Base-by-base conservation (phyloP, 176 grass and related monocot species). In the Triticum turgidum region DNA sequence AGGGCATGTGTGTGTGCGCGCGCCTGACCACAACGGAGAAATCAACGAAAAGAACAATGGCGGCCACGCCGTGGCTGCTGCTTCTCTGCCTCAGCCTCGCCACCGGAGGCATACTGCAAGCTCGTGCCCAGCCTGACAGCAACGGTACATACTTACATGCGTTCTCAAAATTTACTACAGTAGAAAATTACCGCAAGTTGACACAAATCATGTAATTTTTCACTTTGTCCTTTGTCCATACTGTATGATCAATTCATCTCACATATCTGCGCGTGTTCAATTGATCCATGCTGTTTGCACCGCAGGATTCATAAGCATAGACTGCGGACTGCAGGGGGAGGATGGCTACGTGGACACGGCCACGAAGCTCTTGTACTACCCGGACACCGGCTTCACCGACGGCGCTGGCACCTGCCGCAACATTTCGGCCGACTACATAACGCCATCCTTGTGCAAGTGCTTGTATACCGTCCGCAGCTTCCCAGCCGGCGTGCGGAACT, bases 221-320 rank as follows among this genome's bases (percentile, higher is more conserved):
- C 49, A 52, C 14, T 52, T 17, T 52, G 49, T 52, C 49, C 14
- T 6, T 30, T 34, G 17, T 5, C 15, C 17, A 69, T 37, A 72
- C 11, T 22, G 20, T 37, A 41, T 71, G 0, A 24, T 13, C 10
- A 44, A 74, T 52, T 52, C 0, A 17, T 52, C 49, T 30, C 20
- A 18, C 41, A 20, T 32, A 39, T 22, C 35, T 18, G 32, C 35
- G 34, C 18, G 4, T 71, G 49, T 52, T 52, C 5, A 34, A 71
- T 6, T 25, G 62, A 27, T 29, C 68, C 38, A 21, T 1, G 12
- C 7, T 58, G 7, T 6, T 52, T 76, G 80, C 83, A 14, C 10
- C 14, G 35, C 82, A 93, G 92, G 88, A 78, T 95, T 92, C 88
- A 90, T 95, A n/a, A 92, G 35, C 82, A 85, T 95, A 65, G 93